Conservation (phyloP, 2,329 filamentous ascomycete genomes). For the Ophiocordyceps sinensis region DNA sequence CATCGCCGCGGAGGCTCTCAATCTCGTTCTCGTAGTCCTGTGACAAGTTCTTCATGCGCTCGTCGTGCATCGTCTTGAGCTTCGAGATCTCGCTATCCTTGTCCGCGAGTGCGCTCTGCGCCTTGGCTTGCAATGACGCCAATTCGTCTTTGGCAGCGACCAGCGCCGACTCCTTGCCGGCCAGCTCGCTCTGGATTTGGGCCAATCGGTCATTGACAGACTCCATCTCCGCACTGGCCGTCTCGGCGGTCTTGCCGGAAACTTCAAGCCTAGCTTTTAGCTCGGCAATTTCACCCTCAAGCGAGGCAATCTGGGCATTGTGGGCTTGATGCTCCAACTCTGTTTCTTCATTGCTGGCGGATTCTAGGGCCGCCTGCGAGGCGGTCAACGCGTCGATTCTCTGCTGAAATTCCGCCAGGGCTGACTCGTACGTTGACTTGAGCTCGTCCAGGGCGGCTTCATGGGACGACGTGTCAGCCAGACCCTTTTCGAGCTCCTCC, state of each 20-base stretch:
- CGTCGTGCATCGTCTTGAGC: constrained; percentile 40
- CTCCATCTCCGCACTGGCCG: constrained; percentile 28
- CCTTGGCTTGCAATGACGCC: constrained; percentile 31
- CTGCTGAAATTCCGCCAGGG: constrained; percentile 34
- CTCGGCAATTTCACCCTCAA: constrained; percentile 37
- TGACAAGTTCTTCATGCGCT: constrained; percentile 42
- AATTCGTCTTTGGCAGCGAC: constrained; percentile 25
- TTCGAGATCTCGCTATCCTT: constrained; percentile 36
- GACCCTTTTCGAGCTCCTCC: constrained; percentile 31
- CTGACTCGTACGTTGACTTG: constrained; percentile 32
- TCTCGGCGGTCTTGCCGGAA: constrained; percentile 29
- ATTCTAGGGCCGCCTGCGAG: constrained; percentile 29
- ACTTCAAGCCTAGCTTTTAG: constrained; percentile 33
- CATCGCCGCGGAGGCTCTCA: constrained; percentile 46
- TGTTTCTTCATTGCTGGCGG: constrained; percentile 27
- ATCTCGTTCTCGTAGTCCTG: constrained; percentile 52
- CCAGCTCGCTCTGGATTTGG: constrained; percentile 23
- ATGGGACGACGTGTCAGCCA: constrained; percentile 28
- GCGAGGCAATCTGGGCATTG: constrained; percentile 28
- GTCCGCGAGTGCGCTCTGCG: constrained; percentile 28
- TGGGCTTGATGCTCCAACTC: constrained; percentile 30
- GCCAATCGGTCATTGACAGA: constrained; percentile 24
- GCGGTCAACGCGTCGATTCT: constrained; percentile 38
- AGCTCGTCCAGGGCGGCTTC: constrained; percentile 35
- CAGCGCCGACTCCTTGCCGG: constrained; percentile 31